These are phyloP conservation scores for Aciculosporium take DNA, from an alignment of 2,329 filamentous ascomycete genomes.

Conservation along the genomic window DNA sequence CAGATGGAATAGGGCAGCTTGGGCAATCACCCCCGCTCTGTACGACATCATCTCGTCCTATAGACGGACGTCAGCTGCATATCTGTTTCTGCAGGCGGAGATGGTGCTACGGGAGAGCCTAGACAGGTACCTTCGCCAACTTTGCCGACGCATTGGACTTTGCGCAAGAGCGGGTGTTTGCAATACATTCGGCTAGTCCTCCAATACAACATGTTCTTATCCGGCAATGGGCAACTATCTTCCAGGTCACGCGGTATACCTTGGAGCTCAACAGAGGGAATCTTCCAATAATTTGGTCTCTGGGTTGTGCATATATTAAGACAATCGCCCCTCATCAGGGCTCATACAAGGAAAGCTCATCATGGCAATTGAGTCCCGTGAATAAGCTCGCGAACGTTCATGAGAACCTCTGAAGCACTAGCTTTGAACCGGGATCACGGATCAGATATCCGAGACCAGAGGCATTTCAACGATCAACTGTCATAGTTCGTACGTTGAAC, in stretches of 20 bases:
- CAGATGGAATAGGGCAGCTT: not conserved
- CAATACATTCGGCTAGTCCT: not conserved
- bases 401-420: not conserved
- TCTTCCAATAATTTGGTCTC: not conserved
- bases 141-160: not conserved
- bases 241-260: not conserved
- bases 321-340: not conserved
- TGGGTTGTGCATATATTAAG: not conserved
- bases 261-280: not conserved
- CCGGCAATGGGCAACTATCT: not conserved
- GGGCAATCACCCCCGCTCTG: not conserved
- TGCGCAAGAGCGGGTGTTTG: slow-evolving; percentile 1
- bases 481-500: not conserved
- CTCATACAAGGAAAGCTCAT: not conserved
- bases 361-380: not conserved
- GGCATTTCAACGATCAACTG: not conserved
- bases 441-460: not conserved
- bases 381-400: no score
- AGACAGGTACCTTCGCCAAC: not conserved
- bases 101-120: slow-evolving; percentile 1
- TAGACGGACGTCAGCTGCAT: not conserved
- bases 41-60: not conserved
- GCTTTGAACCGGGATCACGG: not conserved
- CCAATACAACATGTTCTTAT: not conserved
- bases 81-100: slow-evolving; percentile 4